Base-by-base conservation (phyloP, 148 eudicot genomes). In the Polygonum aviculare region DNA sequence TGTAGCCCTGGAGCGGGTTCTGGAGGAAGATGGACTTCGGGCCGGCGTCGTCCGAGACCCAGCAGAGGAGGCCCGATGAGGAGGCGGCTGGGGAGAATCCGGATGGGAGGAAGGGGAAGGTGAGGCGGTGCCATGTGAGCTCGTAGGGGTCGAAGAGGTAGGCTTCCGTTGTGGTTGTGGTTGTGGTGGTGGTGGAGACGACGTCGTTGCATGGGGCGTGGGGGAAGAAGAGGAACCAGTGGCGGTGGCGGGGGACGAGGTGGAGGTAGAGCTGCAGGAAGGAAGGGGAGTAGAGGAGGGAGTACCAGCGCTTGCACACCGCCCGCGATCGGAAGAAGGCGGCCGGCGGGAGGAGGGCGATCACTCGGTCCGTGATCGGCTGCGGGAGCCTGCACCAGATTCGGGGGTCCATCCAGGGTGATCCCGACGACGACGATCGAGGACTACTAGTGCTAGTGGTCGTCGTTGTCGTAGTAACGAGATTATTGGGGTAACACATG, bases 221-320 rank as follows among this genome's bases (percentile, higher is more conserved):
- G 75, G 84, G 85, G 87, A 92, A 95, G 84, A 95, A 95, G 38
- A 95, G 76, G 90, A 95, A 91, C 87, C 91, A 95, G 73, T 87
- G 84, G 15, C 63, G 83, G 78, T 77, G 80, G 50, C 12, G 62
- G 10, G 91, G 93, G 36, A 87, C 80, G 54, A 86, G 80, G 59
- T 90, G 94, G 74, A 95, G 85, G 80, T 87, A 89, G 15, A 95
- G 77, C 44, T 90, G 87, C 10, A 95, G 89, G 62, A 95, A 95
- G 69, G 79, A 74, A 76, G 80, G 81, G 76, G 99, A 92, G 83
- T 80, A 95, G 0, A 95, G 55, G 78, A 95, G 93, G 1, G 80
- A 77, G 38, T 94, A 94, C 97, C 97, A 94, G 74, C 97, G 84
- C 77, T 92, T 95, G 41, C 99, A 92, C 51, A 95, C 97, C 26